Evolutionary conservation across 805 yeast species (phyloP), one percentile per base, ranked within the genome.

Genomic region (Huiozyma naganishii): DNA sequence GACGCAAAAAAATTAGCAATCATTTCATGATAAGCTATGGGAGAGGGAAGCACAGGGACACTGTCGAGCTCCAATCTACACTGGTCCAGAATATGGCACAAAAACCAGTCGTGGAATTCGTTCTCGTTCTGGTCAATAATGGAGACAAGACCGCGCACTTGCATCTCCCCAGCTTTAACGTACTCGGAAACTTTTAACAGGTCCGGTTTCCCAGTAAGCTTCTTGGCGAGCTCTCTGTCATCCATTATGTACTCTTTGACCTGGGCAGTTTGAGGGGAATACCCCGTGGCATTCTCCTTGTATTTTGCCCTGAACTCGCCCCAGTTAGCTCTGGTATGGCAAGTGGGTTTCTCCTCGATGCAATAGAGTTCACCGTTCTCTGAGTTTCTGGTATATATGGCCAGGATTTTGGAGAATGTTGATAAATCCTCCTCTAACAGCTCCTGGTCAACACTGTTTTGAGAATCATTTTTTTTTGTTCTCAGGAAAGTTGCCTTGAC

Each of bases 1-100:
- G 53, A 49, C n/a, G 66, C 77, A 52, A 77, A 77, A 40, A 61
- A 66, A 10, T 68, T 64, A 12, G 77, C 62, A 49, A 69, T 57
- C 5, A 42, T 7, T 34, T 51, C 55, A 32, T 68, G 67, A 39
- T 56, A 53, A 6, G 51, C 39, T 32, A 43, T 39, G 9, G 47
- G 50, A 6, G 27, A 12, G 10, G 23, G n/a, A 7, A 29, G 9
- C 6, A 45, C 41, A n/a, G 54, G 55, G 5, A 33, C 30, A 12
- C 48, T 51, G 45, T 61, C 50, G 11, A 52, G 47, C 9, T 48
- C 47, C 10, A 68, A 27, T 41, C 66, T 62, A 3, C 70, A 50
- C 38, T 66, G 67, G 39, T 59, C 59, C 37, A 69, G 52, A 39
- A 68, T 52, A 47, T 67, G 63, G 37, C 50, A 57, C 29, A 63